Conservation (phyloP, 306 rosid genomes). For the Prunus armeniaca region DNA sequence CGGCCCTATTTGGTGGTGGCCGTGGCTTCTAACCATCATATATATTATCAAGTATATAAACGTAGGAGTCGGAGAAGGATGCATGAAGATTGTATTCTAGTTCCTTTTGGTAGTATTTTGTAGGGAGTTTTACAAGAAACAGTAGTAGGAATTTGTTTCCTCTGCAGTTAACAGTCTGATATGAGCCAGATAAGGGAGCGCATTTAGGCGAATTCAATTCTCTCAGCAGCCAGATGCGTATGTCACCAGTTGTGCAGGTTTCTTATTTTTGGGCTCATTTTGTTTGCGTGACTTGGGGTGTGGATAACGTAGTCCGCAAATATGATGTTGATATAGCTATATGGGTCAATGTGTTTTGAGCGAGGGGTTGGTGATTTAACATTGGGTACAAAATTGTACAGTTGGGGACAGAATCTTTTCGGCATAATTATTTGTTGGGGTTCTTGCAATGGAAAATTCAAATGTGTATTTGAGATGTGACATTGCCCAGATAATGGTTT, state of each 20-base stretch:
- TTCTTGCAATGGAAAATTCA: conserved; percentile 27
- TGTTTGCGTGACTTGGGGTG: conserved; percentile 25
- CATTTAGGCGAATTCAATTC: conserved; percentile 19
- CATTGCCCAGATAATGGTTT: background rate
- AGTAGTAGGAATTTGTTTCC: conserved; percentile 38
- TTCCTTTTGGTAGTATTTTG: conserved; percentile 34
- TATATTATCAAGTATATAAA: conserved; percentile 36
- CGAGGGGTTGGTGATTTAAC: conserved; percentile 31
- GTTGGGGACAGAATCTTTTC: conserved; percentile 24
- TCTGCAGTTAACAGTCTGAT: conserved; percentile 34
- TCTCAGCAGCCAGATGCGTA: conserved; percentile 21
- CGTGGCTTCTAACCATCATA: conserved; percentile 33
- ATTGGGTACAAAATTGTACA: conserved; percentile 55
- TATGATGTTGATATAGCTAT: conserved; percentile 33
- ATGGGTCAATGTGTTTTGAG: conserved; percentile 23
- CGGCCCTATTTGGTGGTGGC: conserved; percentile 28
- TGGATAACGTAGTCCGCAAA: conserved; percentile 33
- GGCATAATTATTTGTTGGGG: conserved; percentile 24
- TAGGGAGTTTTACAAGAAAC: conserved; percentile 34
- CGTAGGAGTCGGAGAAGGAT: conserved; percentile 37
- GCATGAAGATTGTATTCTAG: conserved; percentile 48
- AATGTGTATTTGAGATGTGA: conserved; percentile 8
- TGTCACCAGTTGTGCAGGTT: conserved; percentile 9
- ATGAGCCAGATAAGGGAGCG: conserved; percentile 34
- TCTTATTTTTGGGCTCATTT: conserved; percentile 35